Evolutionary conservation across 441 rosid species (phyloP).

Genomic region (Erodium texanum): DNA sequence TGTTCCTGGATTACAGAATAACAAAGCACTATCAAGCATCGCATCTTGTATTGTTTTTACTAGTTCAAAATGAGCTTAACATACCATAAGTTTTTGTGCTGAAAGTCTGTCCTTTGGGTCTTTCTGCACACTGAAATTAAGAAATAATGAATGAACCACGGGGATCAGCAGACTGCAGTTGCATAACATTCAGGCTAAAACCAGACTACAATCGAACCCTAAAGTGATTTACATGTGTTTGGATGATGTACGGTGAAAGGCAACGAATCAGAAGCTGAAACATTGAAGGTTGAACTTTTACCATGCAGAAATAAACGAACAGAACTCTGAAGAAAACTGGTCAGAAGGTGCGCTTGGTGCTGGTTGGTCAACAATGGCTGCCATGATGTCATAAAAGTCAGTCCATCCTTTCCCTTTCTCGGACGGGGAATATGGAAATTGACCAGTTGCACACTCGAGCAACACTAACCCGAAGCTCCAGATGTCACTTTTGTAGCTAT

Average conservation of each 20-base stretch:
- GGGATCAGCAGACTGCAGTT: too few species aligned
- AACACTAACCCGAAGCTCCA: conserved; percentile 92
- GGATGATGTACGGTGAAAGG: too few species aligned
- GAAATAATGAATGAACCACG: background rate
- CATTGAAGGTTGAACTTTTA: conserved; percentile 21
- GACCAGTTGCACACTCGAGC: conserved; percentile 84
- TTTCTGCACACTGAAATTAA: conserved; percentile 60
- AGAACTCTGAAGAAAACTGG: conserved; percentile 64
- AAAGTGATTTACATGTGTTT: too few species aligned
- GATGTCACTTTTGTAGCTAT: conserved; percentile 74
- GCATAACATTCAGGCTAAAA: too few species aligned
- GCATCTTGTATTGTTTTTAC: too few species aligned
- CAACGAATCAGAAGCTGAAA: too few species aligned
- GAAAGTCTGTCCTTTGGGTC: conserved; percentile 61
- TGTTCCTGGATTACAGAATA: conserved; percentile 42
- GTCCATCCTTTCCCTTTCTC: conserved; percentile 54
- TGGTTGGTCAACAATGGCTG: conserved; percentile 70
- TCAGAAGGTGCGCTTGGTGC: conserved; percentile 61
- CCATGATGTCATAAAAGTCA: conserved; percentile 79
- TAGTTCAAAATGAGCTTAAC: too few species aligned
- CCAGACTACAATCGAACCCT: too few species aligned
- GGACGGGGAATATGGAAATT: conserved; percentile 71
- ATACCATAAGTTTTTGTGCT: conserved; percentile 70
- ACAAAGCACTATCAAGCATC: background rate
- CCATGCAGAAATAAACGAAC: conserved; percentile 88